Conservation (phyloP, 805 yeast species). For the Saccharomycopsis oosterbeekiorum region DNA sequence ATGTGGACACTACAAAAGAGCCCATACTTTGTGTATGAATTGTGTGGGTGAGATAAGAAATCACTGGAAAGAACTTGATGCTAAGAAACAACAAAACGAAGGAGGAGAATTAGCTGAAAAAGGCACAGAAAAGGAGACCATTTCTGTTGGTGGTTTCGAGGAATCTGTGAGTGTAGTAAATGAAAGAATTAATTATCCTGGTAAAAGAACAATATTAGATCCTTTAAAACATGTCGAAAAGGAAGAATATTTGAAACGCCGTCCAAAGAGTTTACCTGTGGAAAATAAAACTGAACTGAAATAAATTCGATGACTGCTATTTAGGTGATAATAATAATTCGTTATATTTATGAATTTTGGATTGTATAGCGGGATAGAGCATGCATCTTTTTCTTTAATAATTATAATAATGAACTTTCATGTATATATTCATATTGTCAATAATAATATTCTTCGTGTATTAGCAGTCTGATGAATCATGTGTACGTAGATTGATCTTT, state of each 20-base stretch:
- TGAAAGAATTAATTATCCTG: slow-evolving; percentile 62
- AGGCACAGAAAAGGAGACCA: slow-evolving; percentile 23
- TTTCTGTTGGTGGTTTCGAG: slow-evolving; percentile 21
- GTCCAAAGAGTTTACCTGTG: slow-evolving; percentile 48
- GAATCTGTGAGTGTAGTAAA: slow-evolving; percentile 44
- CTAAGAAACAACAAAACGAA: slow-evolving; percentile 19
- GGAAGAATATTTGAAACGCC: slow-evolving; percentile 45
- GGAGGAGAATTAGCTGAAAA: slow-evolving; percentile 19
- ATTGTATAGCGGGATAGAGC: not conserved
- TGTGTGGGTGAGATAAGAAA: slow-evolving; percentile 77
- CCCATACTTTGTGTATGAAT: slow-evolving; percentile 86
- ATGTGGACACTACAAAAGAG: slow-evolving; percentile 85
- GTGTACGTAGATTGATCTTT: too few relatives aligned
- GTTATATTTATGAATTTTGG: not conserved
- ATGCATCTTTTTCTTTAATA: not conserved
- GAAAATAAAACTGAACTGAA: slow-evolving; percentile 21
- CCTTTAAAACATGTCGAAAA: slow-evolving; percentile 37
- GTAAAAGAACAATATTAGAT: slow-evolving; percentile 41
- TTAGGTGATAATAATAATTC: not conserved
- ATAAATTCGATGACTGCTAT: not conserved
- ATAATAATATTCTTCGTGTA: not conserved
- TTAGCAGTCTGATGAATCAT: too few relatives aligned
- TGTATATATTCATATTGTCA: not conserved
- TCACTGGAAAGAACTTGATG: slow-evolving; percentile 45
- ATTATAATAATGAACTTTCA: not conserved